Evolutionary conservation across 129 eudicot species (phyloP), one percentile per base, ranked within the genome.

Genomic region (Chrysanthemum seticuspe): DNA sequence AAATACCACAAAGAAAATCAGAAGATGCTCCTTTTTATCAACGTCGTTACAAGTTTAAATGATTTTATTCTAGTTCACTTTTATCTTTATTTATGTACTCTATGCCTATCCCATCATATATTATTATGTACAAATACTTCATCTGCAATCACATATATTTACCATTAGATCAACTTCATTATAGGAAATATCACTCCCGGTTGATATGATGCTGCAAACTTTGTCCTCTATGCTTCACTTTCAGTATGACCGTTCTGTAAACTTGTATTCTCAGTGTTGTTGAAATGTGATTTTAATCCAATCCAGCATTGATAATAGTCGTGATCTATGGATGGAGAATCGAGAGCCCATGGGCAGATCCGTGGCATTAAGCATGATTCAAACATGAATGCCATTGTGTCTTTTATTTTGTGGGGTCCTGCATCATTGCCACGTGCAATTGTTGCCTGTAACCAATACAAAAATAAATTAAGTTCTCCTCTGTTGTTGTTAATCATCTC

Each of bases 261-360:
- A 7, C 74, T 86, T 45, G 27, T 54, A 58, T 58, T 53, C 29
- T 31, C 67, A 2, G 45, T 72, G 3, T 67, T 68, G 18, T 49
- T 16, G 70, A 90, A 95, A 82, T 90, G 97, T 31, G 97, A 88
- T 76, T 77, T 88, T 59, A 95, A 56, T 63, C 99, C 99, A 66
- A 86, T 95, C 99, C 99, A 95, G 68, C 97, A 94, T 71, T 88
- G 97, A 80, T 95, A 95, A 76, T 95, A 95, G 75, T 90, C 89
- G 74, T 76, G 85, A 76, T 95, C 99, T 73, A 86, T 73, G 40
- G 48, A 79, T 7, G 88, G 93, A 62, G 97, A 88, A n/a, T 95
- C 91, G 2, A 95, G 91, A 34, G 99, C 99, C 99, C 99, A 95
- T 0, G 79, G 77, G 72, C 99, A 95, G 62, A 90, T 87, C 62